Evolutionary conservation across 352 stramenopile species (phyloP).

Genomic region (Pythium graminicola): DNA sequence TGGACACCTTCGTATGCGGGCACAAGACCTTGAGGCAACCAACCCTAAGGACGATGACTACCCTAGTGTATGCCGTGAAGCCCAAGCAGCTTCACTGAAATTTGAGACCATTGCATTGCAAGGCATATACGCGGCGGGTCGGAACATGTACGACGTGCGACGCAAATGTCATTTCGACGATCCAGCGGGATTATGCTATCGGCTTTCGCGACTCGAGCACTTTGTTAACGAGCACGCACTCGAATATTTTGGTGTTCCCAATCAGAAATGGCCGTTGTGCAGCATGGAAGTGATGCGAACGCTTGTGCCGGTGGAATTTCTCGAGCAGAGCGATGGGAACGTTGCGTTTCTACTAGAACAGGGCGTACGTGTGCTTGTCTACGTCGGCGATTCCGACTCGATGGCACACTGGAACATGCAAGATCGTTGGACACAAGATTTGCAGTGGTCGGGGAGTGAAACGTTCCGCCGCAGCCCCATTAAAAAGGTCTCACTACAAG

Average conservation of each 20-base stretch:
- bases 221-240: conserved; percentile 47
- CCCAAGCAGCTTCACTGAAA: conserved; percentile 9
- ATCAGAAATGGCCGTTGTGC: conserved; percentile 44
- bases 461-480: conserved; percentile 22
- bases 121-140: conserved; percentile 19
- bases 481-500: conserved; percentile 24
- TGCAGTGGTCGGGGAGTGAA: conserved; percentile 37
- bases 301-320: conserved; percentile 32
- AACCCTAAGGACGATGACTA: background rate
- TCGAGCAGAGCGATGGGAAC: conserved; percentile 47
- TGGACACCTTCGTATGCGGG: conserved; percentile 3
- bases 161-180: conserved; percentile 46
- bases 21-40: conserved; percentile 1
- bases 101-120: conserved; percentile 17
- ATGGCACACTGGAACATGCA: conserved; percentile 68
- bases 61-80: conserved; percentile 21
- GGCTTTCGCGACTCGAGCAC: conserved; percentile 45
- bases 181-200: conserved; percentile 49
- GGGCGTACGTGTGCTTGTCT: conserved; percentile 67
- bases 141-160: conserved; percentile 70
- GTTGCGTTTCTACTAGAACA: conserved; percentile 43
- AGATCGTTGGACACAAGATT: conserved; percentile 48
- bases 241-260: conserved; percentile 40
- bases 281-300: conserved; percentile 15
- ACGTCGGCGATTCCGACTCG: conserved; percentile 59